Evolutionary conservation across 139 green algal genomes (phyloP), one percentile per base, ranked within the genome.

Genomic region (Micractinium sp.): DNA sequence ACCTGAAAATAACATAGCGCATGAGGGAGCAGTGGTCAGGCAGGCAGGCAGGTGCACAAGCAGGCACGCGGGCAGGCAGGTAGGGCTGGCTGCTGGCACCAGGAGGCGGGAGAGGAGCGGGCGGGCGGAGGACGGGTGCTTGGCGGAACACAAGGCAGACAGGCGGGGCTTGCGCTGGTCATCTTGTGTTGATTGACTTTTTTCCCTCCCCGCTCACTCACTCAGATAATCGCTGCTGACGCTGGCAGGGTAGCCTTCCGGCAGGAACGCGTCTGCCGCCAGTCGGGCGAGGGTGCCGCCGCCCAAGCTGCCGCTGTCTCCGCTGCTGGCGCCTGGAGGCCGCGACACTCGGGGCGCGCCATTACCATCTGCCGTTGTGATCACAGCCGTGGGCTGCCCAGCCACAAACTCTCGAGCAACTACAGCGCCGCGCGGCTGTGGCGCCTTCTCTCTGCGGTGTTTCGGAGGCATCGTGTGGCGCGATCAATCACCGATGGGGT

Each of bases 141-240:
- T 82, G 35, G 33, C 35, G 33, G 14, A 61, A 56, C 5, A n/a
- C 76, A 82, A 82, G 4, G 36, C 76, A 63, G 20, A 20, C 67
- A n/a, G 18, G 22, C 19, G 18, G 67, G 20, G 20, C 67, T 13
- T 27, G 18, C 67, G 22, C 67, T 31, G 20, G 38, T 18, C n/a
- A n/a, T n/a, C n/a, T n/a, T n/a, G n/a, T n/a, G n/a, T n/a, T n/a
- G n/a, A n/a, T n/a, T n/a, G n/a, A n/a, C n/a, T n/a, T n/a, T n/a
- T n/a, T n/a, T n/a, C n/a, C n/a, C n/a, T n/a, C n/a, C 16, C 12
- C 29, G 20, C 12, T 25, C 13, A 85, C 82, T 78, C 36, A 87
- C 82, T 47, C 1, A 94, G 38, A 71, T 97, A 97, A 82, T 97
- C 94, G 12, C 75, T 61, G 14, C 89, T 90, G 7, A 96, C 94